A percentile compares a stretch with the other conserved stretches of the same genome.
Evolutionary conservation across 1,139 yeast genomes (phyloP).

Genomic region (Tardiomyces digboiensis): DNA sequence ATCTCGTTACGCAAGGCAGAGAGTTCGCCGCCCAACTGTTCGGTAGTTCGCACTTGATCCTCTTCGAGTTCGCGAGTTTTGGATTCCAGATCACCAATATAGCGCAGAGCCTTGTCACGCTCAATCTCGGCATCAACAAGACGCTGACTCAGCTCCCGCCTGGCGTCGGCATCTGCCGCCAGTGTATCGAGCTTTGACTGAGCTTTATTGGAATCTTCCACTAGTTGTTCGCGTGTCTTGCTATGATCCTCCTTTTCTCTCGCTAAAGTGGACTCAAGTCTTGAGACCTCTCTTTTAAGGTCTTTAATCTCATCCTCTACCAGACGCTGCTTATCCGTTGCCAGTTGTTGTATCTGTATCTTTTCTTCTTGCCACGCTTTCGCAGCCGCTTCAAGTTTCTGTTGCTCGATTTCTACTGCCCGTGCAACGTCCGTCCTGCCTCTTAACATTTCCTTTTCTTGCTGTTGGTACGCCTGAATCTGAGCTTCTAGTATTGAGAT

Average conservation of each 20-base stretch:
- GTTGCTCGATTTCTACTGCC: neutral
- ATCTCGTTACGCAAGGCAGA: neutral
- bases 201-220: neutral
- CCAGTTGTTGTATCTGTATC: neutral
- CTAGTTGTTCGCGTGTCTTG: neutral
- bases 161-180: neutral
- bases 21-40: neutral
- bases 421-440: neutral
- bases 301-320: neutral
- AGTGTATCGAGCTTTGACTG: neutral
- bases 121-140: neutral
- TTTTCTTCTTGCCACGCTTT: neutral
- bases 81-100: neutral
- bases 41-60: neutral
- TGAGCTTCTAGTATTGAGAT: neutral
- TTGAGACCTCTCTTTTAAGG: neutral
- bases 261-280: neutral
- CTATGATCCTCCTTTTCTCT: neutral
- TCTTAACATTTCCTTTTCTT: neutral
- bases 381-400: neutral
- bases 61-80: neutral
- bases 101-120: neutral
- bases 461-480: neutral
- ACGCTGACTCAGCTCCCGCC: neutral
- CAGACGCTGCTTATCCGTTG: neutral